Evolutionary conservation across 345 rosid species (phyloP).

Genomic region (Abelmoschus esculentus): DNA sequence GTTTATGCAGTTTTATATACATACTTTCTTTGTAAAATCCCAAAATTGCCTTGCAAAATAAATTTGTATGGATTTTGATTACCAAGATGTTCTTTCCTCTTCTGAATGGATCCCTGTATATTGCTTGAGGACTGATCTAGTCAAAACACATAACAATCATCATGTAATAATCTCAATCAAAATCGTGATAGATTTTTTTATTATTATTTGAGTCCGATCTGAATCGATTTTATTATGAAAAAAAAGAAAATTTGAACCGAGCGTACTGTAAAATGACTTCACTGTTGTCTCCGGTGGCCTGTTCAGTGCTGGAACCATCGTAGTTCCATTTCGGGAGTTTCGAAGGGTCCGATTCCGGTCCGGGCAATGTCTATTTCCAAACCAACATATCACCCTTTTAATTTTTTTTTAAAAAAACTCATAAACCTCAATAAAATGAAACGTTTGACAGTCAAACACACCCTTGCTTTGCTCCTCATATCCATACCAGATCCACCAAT

Average conservation of each 20-base stretch:
- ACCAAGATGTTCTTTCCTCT: slow-evolving; percentile 73
- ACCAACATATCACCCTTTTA: background rate
- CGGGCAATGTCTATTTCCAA: slow-evolving; percentile 43
- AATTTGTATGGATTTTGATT: background rate
- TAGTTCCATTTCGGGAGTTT: slow-evolving; percentile 77
- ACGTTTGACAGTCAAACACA: slow-evolving; percentile 1
- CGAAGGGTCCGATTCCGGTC: slow-evolving; percentile 47
- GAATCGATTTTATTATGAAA: no score
- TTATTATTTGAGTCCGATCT: no score
- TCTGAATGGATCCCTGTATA: slow-evolving; percentile 64
- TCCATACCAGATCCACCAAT: slow-evolving; percentile 78
- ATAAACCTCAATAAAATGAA: background rate
- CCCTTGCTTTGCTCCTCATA: slow-evolving; percentile 73
- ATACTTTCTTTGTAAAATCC: background rate
- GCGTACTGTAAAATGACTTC: slow-evolving; percentile 77
- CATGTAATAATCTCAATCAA: background rate
- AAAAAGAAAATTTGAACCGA: background rate
- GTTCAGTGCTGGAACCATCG: slow-evolving; percentile 72
- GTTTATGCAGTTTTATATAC: background rate
- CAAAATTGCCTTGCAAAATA: background rate
- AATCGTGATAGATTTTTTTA: no score
- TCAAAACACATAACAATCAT: background rate
- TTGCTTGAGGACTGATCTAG: slow-evolving; percentile 56
- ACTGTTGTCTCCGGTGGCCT: slow-evolving; percentile 70
- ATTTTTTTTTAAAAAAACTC: background rate